Evolutionary conservation across 164 flowering plant genomes (phyloP), one percentile per base, ranked within the genome.

Genomic region (Vitis vinifera): DNA sequence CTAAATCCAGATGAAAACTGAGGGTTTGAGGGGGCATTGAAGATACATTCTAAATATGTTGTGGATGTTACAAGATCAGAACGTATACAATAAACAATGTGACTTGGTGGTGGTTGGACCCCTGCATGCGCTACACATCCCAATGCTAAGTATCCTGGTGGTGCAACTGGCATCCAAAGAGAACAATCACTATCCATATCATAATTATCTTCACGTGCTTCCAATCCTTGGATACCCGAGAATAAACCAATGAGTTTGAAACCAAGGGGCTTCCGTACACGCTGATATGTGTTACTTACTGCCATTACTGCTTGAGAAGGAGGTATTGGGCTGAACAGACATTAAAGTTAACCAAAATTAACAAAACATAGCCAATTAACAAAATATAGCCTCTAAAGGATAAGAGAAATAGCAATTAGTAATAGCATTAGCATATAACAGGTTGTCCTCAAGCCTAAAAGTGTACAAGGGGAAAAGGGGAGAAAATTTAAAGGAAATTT

Each of bases 271-370:
- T 88, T 96, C 68, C 94, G 77, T n/a, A 91, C 98, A 70, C 97
- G 97, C 27, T 97, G 97, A 82, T 93, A 96, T 31, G 88, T 78
- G 75, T 89, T 93, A 70, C 90, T 88, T 49, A 93, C 92, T 44
- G 99, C 96, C 82, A 93, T 77, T 51, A 95, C 96, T 49, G 92
- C 89, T 63, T 96, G 97, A 70, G 99, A 86, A 67, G 98, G 99
- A 71, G 98, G 97, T 74, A 80, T 86, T 51, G 98, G 88, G 90
- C 99, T 95, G 90, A 51, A 79, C 68, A 71, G 15, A 72, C 15
- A 75, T 68, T 27, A 48, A 23, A 23, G 27, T 23, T 5, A 59
- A 65, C 15, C 56, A 47, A 19, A 51, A 29, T 29, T 61, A 30
- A 11, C 1, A 0, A 13, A 19, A 52, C n/a, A 66, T 9, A 50